Conservation (phyloP, 148 eudicot genomes). For the Chenopodium formosanum region DNA sequence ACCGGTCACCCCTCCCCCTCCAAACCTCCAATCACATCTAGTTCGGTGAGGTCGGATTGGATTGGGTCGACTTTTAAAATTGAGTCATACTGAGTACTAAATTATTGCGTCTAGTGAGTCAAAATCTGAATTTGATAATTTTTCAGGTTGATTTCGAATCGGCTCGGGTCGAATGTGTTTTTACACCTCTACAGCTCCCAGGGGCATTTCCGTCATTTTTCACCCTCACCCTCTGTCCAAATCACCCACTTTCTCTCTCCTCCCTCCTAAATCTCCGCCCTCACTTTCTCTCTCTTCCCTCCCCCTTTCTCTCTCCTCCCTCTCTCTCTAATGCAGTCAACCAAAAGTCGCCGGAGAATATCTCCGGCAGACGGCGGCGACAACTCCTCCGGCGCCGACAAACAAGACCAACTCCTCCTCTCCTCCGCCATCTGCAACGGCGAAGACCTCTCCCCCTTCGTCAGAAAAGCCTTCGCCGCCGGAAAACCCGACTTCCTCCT, state of each 20-base stretch:
- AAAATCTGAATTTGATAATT: too few species aligned
- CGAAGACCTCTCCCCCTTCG: slow-evolving; percentile 81
- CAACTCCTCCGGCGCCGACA: slow-evolving; percentile 47
- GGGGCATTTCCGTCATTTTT: slow-evolving; percentile 19
- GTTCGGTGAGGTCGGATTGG: too few species aligned
- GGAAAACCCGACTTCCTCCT: slow-evolving; percentile 76
- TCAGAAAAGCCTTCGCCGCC: slow-evolving; percentile 74
- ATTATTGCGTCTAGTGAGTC: too few species aligned
- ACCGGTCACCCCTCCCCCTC: too few species aligned
- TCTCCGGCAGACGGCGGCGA: slow-evolving; percentile 27
- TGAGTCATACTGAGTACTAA: too few species aligned
- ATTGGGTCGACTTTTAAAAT: too few species aligned
- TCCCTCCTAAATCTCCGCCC: slow-evolving; percentile 12
- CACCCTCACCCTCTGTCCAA: not conserved
- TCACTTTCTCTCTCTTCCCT: slow-evolving; percentile 20
- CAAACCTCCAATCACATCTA: too few species aligned
- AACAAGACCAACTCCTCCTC: slow-evolving; percentile 73
- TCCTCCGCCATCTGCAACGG: slow-evolving; percentile 86
- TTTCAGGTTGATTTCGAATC: too few species aligned
- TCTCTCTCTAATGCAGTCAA: slow-evolving; percentile 34
- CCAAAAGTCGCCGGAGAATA: slow-evolving; percentile 66
- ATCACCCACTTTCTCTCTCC: not conserved
- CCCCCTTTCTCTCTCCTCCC: slow-evolving; percentile 29
- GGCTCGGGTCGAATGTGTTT: too few species aligned
- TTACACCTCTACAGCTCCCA: not conserved